Evolutionary conservation across 768 basidiomycete species (phyloP), one percentile per base, ranked within the genome.

Genomic region (Coprinopsis cinerea): DNA sequence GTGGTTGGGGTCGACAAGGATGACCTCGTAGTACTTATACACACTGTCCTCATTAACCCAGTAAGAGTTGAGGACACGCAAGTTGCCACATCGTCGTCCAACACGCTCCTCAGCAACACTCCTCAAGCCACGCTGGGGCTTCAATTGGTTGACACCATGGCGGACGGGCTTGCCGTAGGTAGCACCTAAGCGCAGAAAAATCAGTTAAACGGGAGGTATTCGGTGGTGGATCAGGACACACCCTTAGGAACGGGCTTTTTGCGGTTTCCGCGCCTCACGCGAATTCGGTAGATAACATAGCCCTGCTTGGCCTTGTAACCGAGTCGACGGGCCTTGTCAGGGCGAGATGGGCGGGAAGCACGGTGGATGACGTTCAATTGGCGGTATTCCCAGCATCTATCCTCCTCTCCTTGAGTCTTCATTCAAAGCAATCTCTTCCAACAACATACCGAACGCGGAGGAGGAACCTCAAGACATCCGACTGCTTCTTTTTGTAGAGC

Each of bases 231-330:
- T 11, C 6, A 17, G 51, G 13, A 64, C 74, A 46, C 49, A 92
- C 95, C 96, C 79, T 99, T 99, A 62, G 88, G 88, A 53, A 88
- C 95, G 55, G 88, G 93, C 81, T 93, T 96, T 79, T 99, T 99
- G 75, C 96, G 85, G 82, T 97, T 97, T 67, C 96, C 96, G 56
- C 94, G 83, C 62, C 96, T 85, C 57, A 99, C 95, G 58, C 96
- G 90, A 61, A 99, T 76, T 62, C 96, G 91, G 77, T 99, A 99
- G 74, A 99, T 72, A 57, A 98, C 87, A 67, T 92, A 99, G 61
- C 96, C 96, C 73, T 99, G 96, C 82, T 99, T 99, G 68, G 96
- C 93, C 78, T 97, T 99, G 85, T 98, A 99, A 43, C 96, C 96
- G 55, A 99, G 77, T 57, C 94, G 86, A 67, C 96, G 89, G 55